phyloP scores from a whole-genome alignment of 2,329 filamentous ascomycete genomes.

The Aspergillus hiratsukae region DNA sequence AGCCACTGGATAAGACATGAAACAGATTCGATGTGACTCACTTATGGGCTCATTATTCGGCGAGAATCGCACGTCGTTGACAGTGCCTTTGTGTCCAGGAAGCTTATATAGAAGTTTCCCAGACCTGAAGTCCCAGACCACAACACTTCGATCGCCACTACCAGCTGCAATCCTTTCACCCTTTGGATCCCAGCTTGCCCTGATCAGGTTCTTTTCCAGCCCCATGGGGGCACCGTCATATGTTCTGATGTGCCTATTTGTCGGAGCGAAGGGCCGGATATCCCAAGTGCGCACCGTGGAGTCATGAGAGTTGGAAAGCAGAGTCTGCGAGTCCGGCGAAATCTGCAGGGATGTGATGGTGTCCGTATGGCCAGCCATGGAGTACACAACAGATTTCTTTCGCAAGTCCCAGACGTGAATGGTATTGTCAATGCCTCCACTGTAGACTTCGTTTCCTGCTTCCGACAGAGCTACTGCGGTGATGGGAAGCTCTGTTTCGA shows the following conservation, averaged over 20 bases:
- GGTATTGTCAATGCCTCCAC: constrained; percentile 92
- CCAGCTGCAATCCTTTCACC: constrained; percentile 86
- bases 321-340: constrained; percentile 87
- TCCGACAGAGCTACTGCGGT: constrained; percentile 89
- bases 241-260: constrained; percentile 76
- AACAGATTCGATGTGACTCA: constrained; percentile 50
- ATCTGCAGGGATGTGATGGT: constrained; percentile 85
- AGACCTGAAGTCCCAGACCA: constrained; percentile 85
- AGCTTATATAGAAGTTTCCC: constrained; percentile 92
- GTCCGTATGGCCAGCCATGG: constrained; percentile 83
- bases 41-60: constrained; percentile 79
- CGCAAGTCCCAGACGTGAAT: constrained; percentile 96
- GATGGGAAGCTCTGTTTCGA: constrained; percentile 87
- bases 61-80: constrained; percentile 91
- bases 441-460: constrained; percentile 91
- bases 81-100: constrained; percentile 89
- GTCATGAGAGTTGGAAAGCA: constrained; percentile 91
- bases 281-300: constrained; percentile 95
- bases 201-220: constrained; percentile 85
- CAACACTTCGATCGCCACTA: constrained; percentile 82
- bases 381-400: constrained; percentile 84
- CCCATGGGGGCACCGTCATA: constrained; percentile 89
- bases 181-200: constrained; percentile 81
- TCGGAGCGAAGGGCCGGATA: constrained; percentile 86
- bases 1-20: not conserved